phyloP scores from a whole-genome alignment of 2,329 filamentous ascomycete genomes.

The Cryphonectria radicalis region DNA sequence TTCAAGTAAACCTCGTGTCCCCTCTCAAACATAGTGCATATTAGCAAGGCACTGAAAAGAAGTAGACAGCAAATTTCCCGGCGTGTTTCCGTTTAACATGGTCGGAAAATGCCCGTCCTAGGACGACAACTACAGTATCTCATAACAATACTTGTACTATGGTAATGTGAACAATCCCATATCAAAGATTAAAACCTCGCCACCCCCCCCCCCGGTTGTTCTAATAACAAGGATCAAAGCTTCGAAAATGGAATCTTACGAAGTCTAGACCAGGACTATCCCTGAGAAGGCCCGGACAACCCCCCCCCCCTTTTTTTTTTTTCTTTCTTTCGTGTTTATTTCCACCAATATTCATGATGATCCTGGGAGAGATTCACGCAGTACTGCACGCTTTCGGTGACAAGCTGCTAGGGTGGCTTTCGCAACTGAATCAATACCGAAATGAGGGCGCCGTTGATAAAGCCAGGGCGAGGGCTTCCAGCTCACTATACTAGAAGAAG shows the following conservation, averaged over 20 bases:
- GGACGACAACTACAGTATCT: background rate
- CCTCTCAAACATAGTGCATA: background rate
- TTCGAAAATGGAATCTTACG: conserved; percentile 3
- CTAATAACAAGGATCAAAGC: background rate
- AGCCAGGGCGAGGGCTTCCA: background rate
- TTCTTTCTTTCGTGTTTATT: background rate
- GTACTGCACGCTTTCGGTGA: background rate
- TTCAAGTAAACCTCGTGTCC: background rate
- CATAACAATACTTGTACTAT: background rate
- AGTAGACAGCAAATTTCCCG: background rate
- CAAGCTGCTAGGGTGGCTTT: background rate
- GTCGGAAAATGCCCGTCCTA: background rate
- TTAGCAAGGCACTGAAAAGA: background rate
- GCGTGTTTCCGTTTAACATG: background rate
- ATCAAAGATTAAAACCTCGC: background rate
- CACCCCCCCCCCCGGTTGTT: background rate
- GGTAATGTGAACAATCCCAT: conserved; percentile 1
- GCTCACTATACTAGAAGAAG: background rate
- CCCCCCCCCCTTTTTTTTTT: background rate
- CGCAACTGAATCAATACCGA: background rate
- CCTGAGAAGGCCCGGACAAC: background rate
- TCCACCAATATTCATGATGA: background rate
- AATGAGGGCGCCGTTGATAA: background rate
- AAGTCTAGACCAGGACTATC: background rate
- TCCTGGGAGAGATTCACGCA: background rate